Conservation (phyloP, 805 yeast species). For the Pichia manshurica region DNA sequence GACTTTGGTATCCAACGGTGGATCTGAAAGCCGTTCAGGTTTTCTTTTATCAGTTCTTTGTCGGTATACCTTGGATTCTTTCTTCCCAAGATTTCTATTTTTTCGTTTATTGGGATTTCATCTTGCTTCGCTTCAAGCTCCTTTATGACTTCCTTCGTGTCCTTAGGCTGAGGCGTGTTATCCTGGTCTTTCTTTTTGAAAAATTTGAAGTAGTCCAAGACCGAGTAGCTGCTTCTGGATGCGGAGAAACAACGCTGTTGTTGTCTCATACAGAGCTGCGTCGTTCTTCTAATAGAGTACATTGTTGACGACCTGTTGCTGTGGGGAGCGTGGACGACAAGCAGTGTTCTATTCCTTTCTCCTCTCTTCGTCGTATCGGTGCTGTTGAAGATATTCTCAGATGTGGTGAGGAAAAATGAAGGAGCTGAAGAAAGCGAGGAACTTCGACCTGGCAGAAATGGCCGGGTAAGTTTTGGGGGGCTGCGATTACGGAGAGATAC, state of each 20-base stretch:
- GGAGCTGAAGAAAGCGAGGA: neutral
- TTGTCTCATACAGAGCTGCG: neutral
- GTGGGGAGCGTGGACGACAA: no score
- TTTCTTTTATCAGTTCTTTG: conserved; percentile 18
- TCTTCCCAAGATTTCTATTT: conserved; percentile 28
- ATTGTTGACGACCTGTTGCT: neutral
- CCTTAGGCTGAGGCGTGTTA: conserved; percentile 14
- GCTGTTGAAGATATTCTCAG: no score
- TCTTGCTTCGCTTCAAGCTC: conserved; percentile 23
- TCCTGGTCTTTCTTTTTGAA: conserved; percentile 20
- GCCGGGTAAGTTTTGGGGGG: conserved; percentile 3
- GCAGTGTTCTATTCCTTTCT: neutral
- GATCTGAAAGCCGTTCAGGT: conserved; percentile 27
- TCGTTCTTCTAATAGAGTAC: neutral
- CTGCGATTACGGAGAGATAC: no score
- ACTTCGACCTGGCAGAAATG: neutral
- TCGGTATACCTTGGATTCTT: conserved; percentile 25
- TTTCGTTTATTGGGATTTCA: conserved; percentile 12
- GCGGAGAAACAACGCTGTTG: conserved; percentile 17
- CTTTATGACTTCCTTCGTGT: conserved; percentile 27
- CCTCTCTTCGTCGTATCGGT: no score
- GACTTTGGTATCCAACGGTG: conserved; percentile 29
- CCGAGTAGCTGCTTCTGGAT: conserved; percentile 16
- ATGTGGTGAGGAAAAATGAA: neutral
- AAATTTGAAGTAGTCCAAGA: conserved; percentile 31